These are phyloP conservation scores for Aspergillus cavernicola DNA, from an alignment of 495 filamentous ascomycete species.

Conservation along the genomic window DNA sequence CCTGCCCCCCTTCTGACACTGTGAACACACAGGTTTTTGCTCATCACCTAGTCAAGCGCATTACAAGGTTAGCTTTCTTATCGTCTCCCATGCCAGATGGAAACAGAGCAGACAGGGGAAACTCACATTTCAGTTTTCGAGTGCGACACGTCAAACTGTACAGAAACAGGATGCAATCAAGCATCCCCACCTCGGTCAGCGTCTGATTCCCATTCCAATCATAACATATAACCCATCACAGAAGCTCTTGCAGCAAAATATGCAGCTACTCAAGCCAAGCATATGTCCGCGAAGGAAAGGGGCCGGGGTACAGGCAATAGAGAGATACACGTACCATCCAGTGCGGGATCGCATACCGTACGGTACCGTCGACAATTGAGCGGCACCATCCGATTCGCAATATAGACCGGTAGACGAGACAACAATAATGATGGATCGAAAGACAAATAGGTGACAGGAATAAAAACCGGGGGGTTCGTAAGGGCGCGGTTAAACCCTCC, in stretches of 20 bases:
- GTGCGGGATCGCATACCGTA: conserved; percentile 51
- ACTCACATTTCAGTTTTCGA: conserved; percentile 59
- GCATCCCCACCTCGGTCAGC: conserved; percentile 10
- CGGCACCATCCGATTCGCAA: conserved; percentile 26
- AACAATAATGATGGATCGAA: not conserved
- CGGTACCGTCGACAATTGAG: conserved; percentile 25
- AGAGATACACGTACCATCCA: conserved; percentile 39
- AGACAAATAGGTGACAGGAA: no score
- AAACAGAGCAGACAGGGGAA: not conserved
- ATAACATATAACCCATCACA: not conserved
- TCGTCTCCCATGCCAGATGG: not conserved
- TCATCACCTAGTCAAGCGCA: conserved; percentile 41
- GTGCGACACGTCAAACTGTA: conserved; percentile 58
- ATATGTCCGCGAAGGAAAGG: not conserved
- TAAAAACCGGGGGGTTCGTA: no score
- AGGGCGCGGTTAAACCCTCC: not conserved
- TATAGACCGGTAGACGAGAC: not conserved
- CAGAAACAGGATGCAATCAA: not conserved
- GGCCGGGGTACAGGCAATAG: not conserved
- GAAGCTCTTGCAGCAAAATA: not conserved
- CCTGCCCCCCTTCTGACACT: conserved; percentile 57
- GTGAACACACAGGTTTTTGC: conserved; percentile 54
- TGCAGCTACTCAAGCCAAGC: not conserved
- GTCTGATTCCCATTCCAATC: not conserved
- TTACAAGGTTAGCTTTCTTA: not conserved